Conservation (phyloP, 208 protist species). For the Naegleria lovaniensis region DNA sequence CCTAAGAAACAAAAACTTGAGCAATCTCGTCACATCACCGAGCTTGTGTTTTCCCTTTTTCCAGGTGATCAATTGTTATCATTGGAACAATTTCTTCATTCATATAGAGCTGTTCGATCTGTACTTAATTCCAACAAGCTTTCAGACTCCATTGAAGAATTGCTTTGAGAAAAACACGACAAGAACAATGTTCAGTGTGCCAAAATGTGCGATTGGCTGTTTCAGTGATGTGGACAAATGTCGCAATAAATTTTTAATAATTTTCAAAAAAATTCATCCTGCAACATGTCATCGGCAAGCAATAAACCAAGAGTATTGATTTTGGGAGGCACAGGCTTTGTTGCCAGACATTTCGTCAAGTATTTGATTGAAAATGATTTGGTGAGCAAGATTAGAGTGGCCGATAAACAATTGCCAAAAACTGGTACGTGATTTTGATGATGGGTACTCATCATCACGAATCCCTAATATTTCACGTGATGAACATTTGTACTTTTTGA, state of each 20-base stretch:
- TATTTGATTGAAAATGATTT: slow-evolving; percentile 54
- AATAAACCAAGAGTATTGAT: slow-evolving; percentile 50
- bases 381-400: slow-evolving; percentile 44
- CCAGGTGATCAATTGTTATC: not conserved
- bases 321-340: slow-evolving; percentile 71
- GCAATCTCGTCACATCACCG: not conserved
- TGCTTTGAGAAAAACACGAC: too few species aligned
- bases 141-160: too few species aligned
- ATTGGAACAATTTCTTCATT: not conserved
- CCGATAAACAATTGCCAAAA: slow-evolving; percentile 49
- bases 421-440: slow-evolving; percentile 34
- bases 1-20: not conserved
- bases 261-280: too few species aligned
- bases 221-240: too few species aligned
- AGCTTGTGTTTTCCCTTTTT: not conserved
- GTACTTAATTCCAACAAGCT: too few species aligned
- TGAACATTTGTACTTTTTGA: too few species aligned
- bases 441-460: not conserved
- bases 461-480: not conserved
- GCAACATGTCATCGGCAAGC: not conserved
- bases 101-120: not conserved
- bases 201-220: too few species aligned
- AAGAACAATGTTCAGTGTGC: too few species aligned
- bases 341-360: slow-evolving; percentile 73
- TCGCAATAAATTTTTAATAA: too few species aligned